phyloP scores from a whole-genome alignment of 2,329 filamentous ascomycete genomes.

The Boeremia lycopersici region DNA sequence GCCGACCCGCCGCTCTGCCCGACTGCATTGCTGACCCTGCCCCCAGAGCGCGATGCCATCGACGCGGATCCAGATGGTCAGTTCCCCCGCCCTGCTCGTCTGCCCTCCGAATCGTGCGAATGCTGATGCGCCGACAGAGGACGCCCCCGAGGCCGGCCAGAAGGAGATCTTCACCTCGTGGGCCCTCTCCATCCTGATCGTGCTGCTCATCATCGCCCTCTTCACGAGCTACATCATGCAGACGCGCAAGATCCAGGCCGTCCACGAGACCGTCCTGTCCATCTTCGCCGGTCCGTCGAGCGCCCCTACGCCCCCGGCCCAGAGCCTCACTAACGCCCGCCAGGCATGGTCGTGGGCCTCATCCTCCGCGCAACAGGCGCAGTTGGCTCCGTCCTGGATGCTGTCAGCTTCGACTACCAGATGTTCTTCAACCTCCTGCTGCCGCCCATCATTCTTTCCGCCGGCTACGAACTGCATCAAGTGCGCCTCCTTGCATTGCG shows the following conservation, averaged over 20 bases:
- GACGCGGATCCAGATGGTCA: slow-evolving; percentile 56
- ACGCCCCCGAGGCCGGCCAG: slow-evolving; percentile 75
- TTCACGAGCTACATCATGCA: slow-evolving; percentile 97
- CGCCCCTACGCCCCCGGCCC: slow-evolving; percentile 16
- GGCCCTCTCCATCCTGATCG: slow-evolving; percentile 95
- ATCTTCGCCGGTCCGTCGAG: slow-evolving; percentile 81
- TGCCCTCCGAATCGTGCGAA: slow-evolving; percentile 14
- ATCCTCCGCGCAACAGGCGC: slow-evolving; percentile 77
- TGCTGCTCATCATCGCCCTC: slow-evolving; percentile 90
- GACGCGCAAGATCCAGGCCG: slow-evolving; percentile 93
- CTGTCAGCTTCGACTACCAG: slow-evolving; percentile 97
- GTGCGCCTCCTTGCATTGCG: slow-evolving; percentile 40
- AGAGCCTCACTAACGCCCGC: slow-evolving; percentile 30
- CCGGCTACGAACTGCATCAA: slow-evolving; percentile 96
- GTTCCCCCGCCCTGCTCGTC: slow-evolving; percentile 24
- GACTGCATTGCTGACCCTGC: slow-evolving; percentile 27
- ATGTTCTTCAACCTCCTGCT: slow-evolving; percentile 99
- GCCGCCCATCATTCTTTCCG: slow-evolving; percentile 97
- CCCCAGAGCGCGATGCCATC: slow-evolving; percentile 51
- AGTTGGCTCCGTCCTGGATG: slow-evolving; percentile 82
- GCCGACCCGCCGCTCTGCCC: slow-evolving; percentile 3
- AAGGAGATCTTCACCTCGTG: slow-evolving; percentile 96
- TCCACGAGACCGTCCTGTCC: slow-evolving; percentile 97
- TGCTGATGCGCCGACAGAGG: slow-evolving; percentile 58
- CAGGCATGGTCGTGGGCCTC: slow-evolving; percentile 94